Conservation (phyloP, 257 asterid species). For the Echites panduratus region DNA sequence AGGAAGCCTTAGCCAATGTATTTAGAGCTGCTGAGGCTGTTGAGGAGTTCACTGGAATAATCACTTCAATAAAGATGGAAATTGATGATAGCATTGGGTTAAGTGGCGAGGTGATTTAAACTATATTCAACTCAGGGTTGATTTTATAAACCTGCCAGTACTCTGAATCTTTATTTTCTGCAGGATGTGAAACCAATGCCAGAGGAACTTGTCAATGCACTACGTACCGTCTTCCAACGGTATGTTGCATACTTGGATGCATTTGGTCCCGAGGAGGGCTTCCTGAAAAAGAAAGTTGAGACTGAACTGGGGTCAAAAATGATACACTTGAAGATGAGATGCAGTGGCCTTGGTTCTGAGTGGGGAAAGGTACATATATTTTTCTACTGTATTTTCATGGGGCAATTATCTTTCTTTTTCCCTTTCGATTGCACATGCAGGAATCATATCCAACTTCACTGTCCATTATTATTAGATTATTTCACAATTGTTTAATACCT, state of each 20-base stretch:
- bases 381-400: constrained; percentile 14
- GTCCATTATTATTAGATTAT: not conserved
- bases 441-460: not conserved
- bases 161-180: constrained; percentile 23
- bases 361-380: constrained; percentile 86
- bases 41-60: constrained; percentile 76
- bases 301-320: constrained; percentile 74
- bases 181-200: constrained; percentile 90
- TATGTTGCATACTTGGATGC: constrained; percentile 67
- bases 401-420: constrained; percentile 2
- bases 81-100: constrained; percentile 80
- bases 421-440: not conserved
- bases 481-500: not conserved
- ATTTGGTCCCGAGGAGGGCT: constrained; percentile 80
- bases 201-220: constrained; percentile 57
- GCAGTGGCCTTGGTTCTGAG: constrained; percentile 77
- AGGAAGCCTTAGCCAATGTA: constrained; percentile 64
- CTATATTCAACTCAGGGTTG: not conserved
- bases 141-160: not conserved
- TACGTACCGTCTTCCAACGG: constrained; percentile 54
- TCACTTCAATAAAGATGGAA: constrained; percentile 73
- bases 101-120: constrained; percentile 77
- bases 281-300: constrained; percentile 94
- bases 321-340: constrained; percentile 98
- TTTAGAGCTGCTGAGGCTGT: constrained; percentile 90